These are phyloP conservation scores for Agaricus sinodeliciosus DNA, from an alignment of 768 basidiomycete genomes.

Conservation along the genomic window DNA sequence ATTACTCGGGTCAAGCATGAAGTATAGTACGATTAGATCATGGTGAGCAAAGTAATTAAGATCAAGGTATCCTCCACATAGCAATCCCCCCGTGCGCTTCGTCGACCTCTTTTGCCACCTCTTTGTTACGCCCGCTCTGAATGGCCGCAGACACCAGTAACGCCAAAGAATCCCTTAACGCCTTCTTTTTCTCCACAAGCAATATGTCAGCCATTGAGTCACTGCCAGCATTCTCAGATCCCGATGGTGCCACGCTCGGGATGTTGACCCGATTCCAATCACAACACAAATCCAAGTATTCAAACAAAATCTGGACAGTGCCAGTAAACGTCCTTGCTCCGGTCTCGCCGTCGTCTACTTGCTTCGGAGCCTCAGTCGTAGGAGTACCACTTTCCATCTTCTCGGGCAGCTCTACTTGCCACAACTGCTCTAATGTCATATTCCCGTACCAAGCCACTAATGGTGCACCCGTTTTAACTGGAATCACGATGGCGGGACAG, in stretches of 20 bases:
- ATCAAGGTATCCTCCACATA: conserved; percentile 58
- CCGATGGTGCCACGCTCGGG: conserved; percentile 11
- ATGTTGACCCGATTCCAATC: conserved; percentile 52
- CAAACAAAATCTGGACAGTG: conserved; percentile 47
- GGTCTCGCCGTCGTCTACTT: conserved; percentile 16
- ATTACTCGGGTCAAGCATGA: too few species aligned
- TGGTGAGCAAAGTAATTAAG: too few species aligned
- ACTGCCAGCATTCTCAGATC: not conserved
- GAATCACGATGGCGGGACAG: conserved; percentile 52
- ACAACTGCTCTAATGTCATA: conserved; percentile 50
- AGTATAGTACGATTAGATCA: too few species aligned
- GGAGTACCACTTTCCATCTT: conserved; percentile 19
- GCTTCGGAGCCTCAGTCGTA: not conserved
- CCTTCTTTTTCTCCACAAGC: conserved; percentile 26
- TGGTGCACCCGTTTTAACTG: conserved; percentile 54
- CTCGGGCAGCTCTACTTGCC: conserved; percentile 41
- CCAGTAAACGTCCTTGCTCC: conserved; percentile 32
- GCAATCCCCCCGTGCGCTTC: conserved; percentile 54
- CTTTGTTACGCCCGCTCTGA: conserved; percentile 43
- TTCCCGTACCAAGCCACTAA: conserved; percentile 58
- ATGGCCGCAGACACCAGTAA: conserved; percentile 51
- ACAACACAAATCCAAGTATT: conserved; percentile 54
- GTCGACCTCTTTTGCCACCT: conserved; percentile 50
- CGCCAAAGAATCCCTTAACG: conserved; percentile 39
- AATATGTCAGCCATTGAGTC: not conserved